Evolutionary conservation across 1,139 yeast species (phyloP), one percentile per base, ranked within the genome.

Genomic region (Lodderomyces beijingensis): DNA sequence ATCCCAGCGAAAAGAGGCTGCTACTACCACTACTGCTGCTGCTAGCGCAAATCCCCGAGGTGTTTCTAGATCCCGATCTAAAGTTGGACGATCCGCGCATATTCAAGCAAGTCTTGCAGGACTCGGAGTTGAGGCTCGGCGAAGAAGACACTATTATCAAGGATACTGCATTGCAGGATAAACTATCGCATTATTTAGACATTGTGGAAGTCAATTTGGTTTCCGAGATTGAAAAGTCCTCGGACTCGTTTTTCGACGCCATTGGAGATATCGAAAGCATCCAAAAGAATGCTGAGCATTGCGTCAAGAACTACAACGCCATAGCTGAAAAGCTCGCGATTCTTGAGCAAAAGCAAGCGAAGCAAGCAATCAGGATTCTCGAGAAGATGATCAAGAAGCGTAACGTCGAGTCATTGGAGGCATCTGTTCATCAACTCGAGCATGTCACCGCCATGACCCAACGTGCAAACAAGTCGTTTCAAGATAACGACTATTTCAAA

Each of bases 61-160:
- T 86, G 2, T 93, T 76, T 48, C 77, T 81, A 40, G 76, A 73
- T 25, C 64, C 73, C 4, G 73, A 79, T 32, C 91, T 91, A 57
- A 70, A 87, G 42, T 65, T 91, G 25, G 96, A 91, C 50, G 88
- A 93, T 51, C 96, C 96, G 3, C 67, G 96, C 37, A 70, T 81
- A 1, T 91, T 91, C 56, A 78, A 78, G 40, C 65, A 74, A 37
- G 95, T 89, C 2, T 70, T 84, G 22, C 85, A 77, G 34, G 68
- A 71, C 31, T 54, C 74, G 3, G 61, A 66, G 10, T 59, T 75
- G 16, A 42, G 66, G 4, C 51, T 60, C 2, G 52, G 49, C 28
- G 50, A 50, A 4, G 49, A 31, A 19, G 41, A 38, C 12, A 27
- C 14, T 16, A 25, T 32, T 13, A 23, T 35, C 8, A 65, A 72